These are phyloP conservation scores for Achaetomiella virescens DNA, from an alignment of 495 filamentous ascomycete genomes.

Conservation along the genomic window DNA sequence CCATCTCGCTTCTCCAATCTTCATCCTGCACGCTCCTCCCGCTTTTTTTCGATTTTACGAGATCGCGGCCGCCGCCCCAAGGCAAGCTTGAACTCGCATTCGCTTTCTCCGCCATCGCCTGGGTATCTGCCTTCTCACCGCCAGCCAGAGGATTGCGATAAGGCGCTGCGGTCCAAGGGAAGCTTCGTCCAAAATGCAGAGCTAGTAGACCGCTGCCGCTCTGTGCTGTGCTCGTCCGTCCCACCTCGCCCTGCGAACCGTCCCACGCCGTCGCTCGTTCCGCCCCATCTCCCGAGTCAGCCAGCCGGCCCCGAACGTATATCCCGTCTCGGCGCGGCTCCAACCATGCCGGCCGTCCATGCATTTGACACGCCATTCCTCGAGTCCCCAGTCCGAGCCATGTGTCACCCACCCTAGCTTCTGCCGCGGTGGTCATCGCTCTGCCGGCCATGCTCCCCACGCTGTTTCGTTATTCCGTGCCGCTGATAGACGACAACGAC, in stretches of 20 bases:
- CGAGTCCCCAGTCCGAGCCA: constrained; percentile 4
- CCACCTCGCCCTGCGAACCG: background rate
- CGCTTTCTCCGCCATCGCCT: background rate
- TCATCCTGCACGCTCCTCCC: background rate
- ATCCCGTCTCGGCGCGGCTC: background rate
- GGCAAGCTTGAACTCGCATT: background rate
- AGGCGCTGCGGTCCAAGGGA: background rate
- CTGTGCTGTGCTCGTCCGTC: background rate
- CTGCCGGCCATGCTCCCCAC: background rate
- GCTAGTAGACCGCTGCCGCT: constrained; percentile 15
- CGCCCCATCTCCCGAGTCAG: background rate
- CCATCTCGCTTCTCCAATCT: background rate
- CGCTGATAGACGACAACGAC: background rate
- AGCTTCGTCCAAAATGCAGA: constrained; percentile 15
- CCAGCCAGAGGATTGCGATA: background rate
- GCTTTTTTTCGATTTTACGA: constrained; percentile 4
- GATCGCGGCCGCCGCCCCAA: background rate
- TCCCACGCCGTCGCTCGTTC: background rate
- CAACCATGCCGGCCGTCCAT: constrained; percentile 18
- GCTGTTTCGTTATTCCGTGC: background rate
- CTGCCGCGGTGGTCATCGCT: background rate
- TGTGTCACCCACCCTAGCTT: constrained; percentile 2
- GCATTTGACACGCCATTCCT: background rate
- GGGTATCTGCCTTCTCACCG: background rate
- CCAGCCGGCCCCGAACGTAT: background rate